Conservation (phyloP, 306 rosid species). For the Cicer cuneatum region DNA sequence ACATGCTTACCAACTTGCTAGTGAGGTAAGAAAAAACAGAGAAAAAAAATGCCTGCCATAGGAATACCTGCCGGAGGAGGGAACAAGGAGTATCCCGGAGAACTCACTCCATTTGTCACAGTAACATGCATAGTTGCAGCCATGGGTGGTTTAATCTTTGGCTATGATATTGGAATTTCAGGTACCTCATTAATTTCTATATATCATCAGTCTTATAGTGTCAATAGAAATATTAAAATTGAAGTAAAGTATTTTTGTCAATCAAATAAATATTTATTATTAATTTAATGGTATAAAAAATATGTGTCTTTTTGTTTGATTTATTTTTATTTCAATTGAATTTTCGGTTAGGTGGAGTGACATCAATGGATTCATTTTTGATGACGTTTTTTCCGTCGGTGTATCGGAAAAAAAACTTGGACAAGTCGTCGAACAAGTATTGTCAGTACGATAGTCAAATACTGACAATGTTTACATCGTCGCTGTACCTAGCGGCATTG, state of each 20-base stretch:
- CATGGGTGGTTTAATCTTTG: conserved; percentile 96
- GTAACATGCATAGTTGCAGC: conserved; percentile 86
- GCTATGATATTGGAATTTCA: conserved; percentile 96
- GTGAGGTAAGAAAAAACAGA: background rate
- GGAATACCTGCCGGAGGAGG: conserved; percentile 46
- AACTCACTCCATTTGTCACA: conserved; percentile 72
- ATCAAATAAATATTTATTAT: too few species aligned
- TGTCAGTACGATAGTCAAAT: conserved; percentile 77
- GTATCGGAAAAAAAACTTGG: conserved; percentile 53
- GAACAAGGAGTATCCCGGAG: conserved; percentile 67
- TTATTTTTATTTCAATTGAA: background rate
- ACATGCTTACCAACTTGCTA: background rate
- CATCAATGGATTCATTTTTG: conserved; percentile 87
- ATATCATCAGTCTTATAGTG: background rate
- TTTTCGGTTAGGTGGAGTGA: conserved; percentile 74
- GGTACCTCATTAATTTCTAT: conserved; percentile 46
- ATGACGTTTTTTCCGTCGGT: conserved; percentile 71
- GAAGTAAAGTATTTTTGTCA: too few species aligned
- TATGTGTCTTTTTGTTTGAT: background rate
- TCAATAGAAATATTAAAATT: too few species aligned
- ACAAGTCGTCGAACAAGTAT: conserved; percentile 57
- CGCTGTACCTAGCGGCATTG: conserved; percentile 83
- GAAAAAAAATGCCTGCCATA: conserved; percentile 69
- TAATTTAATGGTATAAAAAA: too few species aligned
- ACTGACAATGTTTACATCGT: conserved; percentile 86